phyloP scores from a whole-genome alignment of 257 asterid genomes.

The Capsicum rhomboideum region DNA sequence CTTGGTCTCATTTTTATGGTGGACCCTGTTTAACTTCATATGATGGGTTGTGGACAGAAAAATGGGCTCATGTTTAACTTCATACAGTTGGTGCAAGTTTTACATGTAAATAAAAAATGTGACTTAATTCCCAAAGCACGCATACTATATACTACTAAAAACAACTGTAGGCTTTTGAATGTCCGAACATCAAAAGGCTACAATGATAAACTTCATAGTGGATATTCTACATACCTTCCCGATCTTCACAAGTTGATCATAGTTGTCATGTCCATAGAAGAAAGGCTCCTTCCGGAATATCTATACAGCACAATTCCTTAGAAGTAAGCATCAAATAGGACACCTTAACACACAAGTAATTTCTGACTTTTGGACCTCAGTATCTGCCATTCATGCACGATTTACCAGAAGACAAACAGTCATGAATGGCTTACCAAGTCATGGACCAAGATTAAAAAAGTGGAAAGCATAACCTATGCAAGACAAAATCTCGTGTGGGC shows the following conservation, averaged over 20 bases:
- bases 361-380: neutral
- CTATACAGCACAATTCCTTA: slow-evolving; percentile 1
- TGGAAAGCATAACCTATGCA: neutral
- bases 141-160: neutral
- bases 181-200: neutral
- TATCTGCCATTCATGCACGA: slow-evolving; percentile 2
- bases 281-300: slow-evolving; percentile 18
- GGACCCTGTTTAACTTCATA: neutral
- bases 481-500: neutral
- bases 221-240: slow-evolving; percentile 5
- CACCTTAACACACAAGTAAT: neutral
- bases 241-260: slow-evolving; percentile 13
- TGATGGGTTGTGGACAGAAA: neutral
- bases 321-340: slow-evolving; percentile 9
- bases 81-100: neutral
- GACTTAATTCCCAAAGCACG: neutral
- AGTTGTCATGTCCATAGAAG: slow-evolving; percentile 13
- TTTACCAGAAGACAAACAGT: neutral
- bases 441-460: neutral
- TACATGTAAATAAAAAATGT: neutral
- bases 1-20: neutral
- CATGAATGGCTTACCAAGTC: slow-evolving; percentile 4
- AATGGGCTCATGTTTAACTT: neutral
- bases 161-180: neutral
- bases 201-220: neutral